Percentiles rank a stretch among this genome's conserved stretches.
phyloP scores from a whole-genome alignment of 73 alveolate species.

The Effrenium voratum region DNA sequence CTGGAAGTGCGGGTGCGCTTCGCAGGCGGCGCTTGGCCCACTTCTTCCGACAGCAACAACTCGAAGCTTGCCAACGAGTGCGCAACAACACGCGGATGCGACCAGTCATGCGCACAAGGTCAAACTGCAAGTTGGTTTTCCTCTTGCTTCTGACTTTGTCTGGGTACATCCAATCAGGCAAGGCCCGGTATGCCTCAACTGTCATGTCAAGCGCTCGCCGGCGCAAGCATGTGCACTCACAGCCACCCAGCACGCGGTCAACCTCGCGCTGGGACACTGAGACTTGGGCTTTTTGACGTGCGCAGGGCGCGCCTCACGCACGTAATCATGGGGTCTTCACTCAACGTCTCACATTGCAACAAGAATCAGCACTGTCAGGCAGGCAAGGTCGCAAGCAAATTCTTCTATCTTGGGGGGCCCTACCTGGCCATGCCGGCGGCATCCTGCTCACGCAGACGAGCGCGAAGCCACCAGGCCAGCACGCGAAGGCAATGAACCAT shows the following conservation, averaged over 20 bases:
- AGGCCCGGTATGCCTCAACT: background rate
- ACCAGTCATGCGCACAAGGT: background rate
- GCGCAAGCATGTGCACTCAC: background rate
- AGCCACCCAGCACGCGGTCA: background rate
- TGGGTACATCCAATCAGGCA: background rate
- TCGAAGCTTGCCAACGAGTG: conserved; percentile 36
- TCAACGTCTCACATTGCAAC: background rate
- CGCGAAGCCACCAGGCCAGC: background rate
- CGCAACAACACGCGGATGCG: conserved; percentile 30
- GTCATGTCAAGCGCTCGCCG: background rate
- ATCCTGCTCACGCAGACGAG: background rate
- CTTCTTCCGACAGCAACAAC: background rate
- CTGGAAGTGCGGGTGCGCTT: background rate
- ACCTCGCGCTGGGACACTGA: background rate
- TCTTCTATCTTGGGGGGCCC: background rate
- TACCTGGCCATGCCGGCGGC: background rate
- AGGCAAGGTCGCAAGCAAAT: background rate
- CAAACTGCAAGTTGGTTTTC: background rate
- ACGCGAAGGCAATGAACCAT: background rate
- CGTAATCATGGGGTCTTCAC: background rate
- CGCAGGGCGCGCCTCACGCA: background rate
- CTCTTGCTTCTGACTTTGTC: background rate
- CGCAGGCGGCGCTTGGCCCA: conserved; percentile 4
- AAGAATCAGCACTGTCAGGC: background rate
- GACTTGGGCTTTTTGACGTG: background rate